Evolutionary conservation across 108 stramenopile genomes (phyloP), one percentile per base, ranked within the genome.

Genomic region (Poteriospumella lacustris): DNA sequence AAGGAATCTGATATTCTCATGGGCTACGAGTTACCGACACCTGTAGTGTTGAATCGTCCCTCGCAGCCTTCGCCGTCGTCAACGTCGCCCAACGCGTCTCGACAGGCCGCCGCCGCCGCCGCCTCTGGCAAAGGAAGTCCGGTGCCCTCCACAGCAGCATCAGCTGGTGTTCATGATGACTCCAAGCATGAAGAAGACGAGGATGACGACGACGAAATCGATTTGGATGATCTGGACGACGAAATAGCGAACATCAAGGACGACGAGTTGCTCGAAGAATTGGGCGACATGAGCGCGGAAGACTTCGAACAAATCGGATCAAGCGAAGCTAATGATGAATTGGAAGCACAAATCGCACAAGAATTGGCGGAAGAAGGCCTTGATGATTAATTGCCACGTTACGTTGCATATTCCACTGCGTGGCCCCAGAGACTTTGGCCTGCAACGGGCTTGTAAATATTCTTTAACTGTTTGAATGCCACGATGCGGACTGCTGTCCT

Each of bases 261-360:
- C 47, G 47, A 52, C 47, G 47, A 52, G 15, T 15, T 52, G 15
- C 47, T 52, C 47, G 47, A 9, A 19, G 47, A 52, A 19, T 9
- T 52, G 47, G 47, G 9, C 15, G 47, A 19, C 19, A 19, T 15
- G 47, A 19, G n/a, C n/a, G n/a, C n/a, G n/a, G n/a, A n/a, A n/a
- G n/a, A 52, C 19, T 52, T 52, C 19, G 47, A 52, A 19, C 9
- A 52, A 19, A 52, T 52, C 19, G 47, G 47, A 52, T 52, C 47
- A 52, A 52, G 47, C 19, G 47, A 52, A 52, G 9, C 15, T 19
- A 52, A 52, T 52, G 60, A 64, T 64, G 60, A 64, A 24, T 34
- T 64, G 9, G 60, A 64, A 64, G 60, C 60, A 31, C 60, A 64
- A 24, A 64, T 64, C 24, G 60, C 60, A 5, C 5, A 31, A 24